A percentile compares a stretch with the other conserved stretches of the same genome.
Evolutionary conservation across 2,329 filamentous ascomycete genomes (phyloP).

Genomic region (Orbilia quercus): DNA sequence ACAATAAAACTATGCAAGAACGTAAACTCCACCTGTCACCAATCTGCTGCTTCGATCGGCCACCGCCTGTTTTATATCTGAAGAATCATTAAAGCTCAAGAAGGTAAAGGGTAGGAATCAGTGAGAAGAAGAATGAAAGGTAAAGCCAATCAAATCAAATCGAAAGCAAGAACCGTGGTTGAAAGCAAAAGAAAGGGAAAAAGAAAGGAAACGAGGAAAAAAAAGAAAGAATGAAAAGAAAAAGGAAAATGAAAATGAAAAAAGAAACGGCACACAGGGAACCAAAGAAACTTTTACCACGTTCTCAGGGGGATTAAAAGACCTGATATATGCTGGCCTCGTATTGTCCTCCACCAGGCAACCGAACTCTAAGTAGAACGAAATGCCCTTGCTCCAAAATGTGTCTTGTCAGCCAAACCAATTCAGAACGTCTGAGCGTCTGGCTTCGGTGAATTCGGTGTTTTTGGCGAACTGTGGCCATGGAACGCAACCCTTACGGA

Average conservation of each 20-base stretch:
- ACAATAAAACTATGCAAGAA: background rate
- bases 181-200: background rate
- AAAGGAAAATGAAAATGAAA: background rate
- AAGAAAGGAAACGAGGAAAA: no score
- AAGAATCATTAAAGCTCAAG: background rate
- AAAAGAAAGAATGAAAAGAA: no score
- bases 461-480: background rate
- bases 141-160: background rate
- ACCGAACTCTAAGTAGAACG: conserved; percentile 1
- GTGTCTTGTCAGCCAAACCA: background rate
- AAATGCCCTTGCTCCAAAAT: background rate
- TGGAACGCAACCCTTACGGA: background rate
- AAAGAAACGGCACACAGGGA: background rate
- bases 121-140: no score
- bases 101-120: background rate
- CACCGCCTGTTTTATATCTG: background rate
- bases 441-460: conserved; percentile 4
- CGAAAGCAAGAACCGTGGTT: background rate
- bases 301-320: background rate
- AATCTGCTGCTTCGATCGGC: background rate
- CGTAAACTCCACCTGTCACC: background rate
- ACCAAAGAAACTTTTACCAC: background rate
- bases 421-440: background rate
- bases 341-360: conserved; percentile 3
- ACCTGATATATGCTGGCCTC: background rate